A percentile compares a stretch with the other conserved stretches of the same genome.
Conservation (phyloP, 2,329 filamentous ascomycete genomes). For the Microdochium bolleyi region DNA sequence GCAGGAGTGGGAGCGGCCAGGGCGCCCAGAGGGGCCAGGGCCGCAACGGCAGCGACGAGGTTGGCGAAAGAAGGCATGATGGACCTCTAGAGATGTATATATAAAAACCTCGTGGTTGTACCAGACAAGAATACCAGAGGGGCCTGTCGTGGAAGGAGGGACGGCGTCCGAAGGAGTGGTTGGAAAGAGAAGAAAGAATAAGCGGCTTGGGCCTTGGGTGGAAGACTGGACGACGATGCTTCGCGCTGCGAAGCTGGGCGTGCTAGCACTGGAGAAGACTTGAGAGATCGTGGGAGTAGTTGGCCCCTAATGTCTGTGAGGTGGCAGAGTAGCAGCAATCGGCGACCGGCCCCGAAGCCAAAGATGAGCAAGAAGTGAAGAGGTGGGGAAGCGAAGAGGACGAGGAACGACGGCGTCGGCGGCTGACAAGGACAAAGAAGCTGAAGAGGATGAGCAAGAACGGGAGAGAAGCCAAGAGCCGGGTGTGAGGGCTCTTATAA, state of each 20-base stretch:
- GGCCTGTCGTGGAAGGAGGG: not conserved
- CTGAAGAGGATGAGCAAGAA: slow-evolving; percentile 1
- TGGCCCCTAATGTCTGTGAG: not conserved
- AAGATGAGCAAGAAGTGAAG: not conserved
- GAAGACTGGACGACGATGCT: not conserved
- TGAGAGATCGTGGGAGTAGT: not conserved
- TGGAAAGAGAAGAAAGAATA: not conserved
- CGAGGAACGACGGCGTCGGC: not conserved
- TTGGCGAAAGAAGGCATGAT: slow-evolving; percentile 19
- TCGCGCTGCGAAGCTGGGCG: not conserved
- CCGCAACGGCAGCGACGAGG: slow-evolving; percentile 17
- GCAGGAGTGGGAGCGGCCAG: slow-evolving; percentile 11
- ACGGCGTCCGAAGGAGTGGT: not conserved
- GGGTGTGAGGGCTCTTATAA: not conserved
- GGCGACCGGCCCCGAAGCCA: not conserved
- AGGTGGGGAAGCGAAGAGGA: slow-evolving; percentile 1
- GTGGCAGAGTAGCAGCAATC: not conserved
- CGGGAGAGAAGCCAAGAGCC: slow-evolving; percentile 2
- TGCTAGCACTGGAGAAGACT: not conserved
- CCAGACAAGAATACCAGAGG: not conserved
- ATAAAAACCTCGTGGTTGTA: not conserved
- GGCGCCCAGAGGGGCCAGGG: slow-evolving; percentile 15
- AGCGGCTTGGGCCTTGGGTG: not conserved
- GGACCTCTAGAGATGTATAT: slow-evolving; percentile 1
- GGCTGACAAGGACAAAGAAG: not conserved